A percentile compares a stretch with the other conserved stretches of the same genome.
phyloP scores from a whole-genome alignment of 352 stramenopile genomes.

The Pythium biforme region DNA sequence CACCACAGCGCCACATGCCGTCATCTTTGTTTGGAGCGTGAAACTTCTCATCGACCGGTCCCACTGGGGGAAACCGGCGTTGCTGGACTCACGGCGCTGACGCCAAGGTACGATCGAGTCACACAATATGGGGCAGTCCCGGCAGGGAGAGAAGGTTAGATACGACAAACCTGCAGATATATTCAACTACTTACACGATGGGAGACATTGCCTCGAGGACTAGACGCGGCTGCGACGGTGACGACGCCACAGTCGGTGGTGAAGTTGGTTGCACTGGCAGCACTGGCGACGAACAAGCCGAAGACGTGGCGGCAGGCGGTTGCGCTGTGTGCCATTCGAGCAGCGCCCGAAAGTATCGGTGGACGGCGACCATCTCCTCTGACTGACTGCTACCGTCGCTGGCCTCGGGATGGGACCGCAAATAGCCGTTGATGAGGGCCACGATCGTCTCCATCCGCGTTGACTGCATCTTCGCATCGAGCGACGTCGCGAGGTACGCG shows the following conservation, averaged over 20 bases:
- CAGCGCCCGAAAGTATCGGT: slow-evolving; percentile 21
- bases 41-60: slow-evolving; percentile 3
- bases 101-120: neutral
- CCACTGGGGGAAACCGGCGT: slow-evolving; percentile 3
- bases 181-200: slow-evolving; percentile 28
- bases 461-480: slow-evolving; percentile 40
- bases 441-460: slow-evolving; percentile 23
- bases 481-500: slow-evolving; percentile 27
- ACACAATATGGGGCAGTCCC: neutral
- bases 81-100: slow-evolving; percentile 11
- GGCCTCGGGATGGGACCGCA: neutral
- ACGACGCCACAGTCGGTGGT: neutral
- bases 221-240: slow-evolving; percentile 3
- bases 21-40: neutral
- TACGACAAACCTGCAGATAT: slow-evolving; percentile 14
- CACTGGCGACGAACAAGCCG: neutral
- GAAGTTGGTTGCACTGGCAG: neutral
- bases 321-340: slow-evolving; percentile 7
- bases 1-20: neutral
- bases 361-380: slow-evolving; percentile 11
- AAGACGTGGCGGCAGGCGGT: neutral
- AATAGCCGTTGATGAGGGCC: slow-evolving; percentile 8
- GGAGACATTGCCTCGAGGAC: slow-evolving; percentile 10
- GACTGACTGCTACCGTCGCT: neutral
- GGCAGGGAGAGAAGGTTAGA: neutral